Percentiles rank a stretch among this genome's conserved stretches.
Conservation (phyloP, 306 rosid species). For the Pyrus communis region DNA sequence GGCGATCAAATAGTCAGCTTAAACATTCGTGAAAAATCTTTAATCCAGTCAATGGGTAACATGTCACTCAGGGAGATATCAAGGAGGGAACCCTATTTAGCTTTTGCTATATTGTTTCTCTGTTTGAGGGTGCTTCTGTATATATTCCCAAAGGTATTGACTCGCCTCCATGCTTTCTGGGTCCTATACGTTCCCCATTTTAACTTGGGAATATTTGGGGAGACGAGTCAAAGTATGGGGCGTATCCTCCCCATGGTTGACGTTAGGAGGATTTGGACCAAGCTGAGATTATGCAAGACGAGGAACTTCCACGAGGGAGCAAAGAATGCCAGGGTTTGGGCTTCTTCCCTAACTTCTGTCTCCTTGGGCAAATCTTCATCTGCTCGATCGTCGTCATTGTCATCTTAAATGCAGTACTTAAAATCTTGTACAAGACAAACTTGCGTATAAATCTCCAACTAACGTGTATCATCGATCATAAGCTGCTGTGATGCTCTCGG, state of each 20-base stretch:
- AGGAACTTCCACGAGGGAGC: conserved; percentile 63
- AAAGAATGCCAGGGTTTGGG: conserved; percentile 64
- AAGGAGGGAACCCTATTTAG: conserved; percentile 50
- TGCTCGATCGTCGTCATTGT: conserved; percentile 16
- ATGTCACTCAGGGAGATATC: conserved; percentile 27
- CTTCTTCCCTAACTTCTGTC: conserved; percentile 67
- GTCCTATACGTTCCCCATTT: conserved; percentile 42
- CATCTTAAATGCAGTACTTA: conserved; percentile 14
- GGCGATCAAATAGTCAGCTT: conserved; percentile 15
- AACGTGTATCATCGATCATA: conserved; percentile 12
- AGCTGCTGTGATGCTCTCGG: conserved; percentile 24
- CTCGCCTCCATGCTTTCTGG: conserved; percentile 41
- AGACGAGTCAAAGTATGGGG: conserved; percentile 58
- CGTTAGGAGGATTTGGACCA: conserved; percentile 59
- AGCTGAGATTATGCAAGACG: conserved; percentile 56
- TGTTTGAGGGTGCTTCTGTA: conserved; percentile 37
- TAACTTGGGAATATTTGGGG: conserved; percentile 64
- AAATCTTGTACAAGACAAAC: conserved; percentile 18
- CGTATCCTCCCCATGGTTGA: conserved; percentile 46
- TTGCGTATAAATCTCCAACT: conserved; percentile 20
- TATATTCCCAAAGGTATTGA: conserved; percentile 32
- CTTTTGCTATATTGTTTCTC: conserved; percentile 47
- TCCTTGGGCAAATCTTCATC: conserved; percentile 58
- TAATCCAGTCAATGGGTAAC: conserved; percentile 21
- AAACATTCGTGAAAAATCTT: conserved; percentile 19